phyloP scores from a whole-genome alignment of 306 rosid species.

The Pyrus betulifolia region DNA sequence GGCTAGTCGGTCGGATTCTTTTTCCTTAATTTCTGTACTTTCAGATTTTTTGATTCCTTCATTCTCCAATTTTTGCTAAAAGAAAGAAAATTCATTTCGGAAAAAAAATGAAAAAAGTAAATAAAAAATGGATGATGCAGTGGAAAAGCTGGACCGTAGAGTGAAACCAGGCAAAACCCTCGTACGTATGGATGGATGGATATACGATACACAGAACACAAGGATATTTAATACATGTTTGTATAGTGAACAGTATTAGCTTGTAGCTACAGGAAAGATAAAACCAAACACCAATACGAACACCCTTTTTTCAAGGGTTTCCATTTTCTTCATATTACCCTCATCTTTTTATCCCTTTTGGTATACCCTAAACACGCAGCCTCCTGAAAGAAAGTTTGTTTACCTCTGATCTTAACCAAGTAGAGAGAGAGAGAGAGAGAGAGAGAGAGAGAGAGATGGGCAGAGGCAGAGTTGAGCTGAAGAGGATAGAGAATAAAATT shows the following conservation, averaged over 20 bases:
- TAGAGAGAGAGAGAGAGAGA: slow-evolving; percentile 12
- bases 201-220: not conserved
- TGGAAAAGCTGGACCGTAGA: slow-evolving; percentile 4
- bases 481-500: slow-evolving; percentile 93
- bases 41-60: not conserved
- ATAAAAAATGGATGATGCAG: not conserved
- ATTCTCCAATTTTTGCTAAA: not conserved
- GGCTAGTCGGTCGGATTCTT: not conserved
- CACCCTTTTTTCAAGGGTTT: slow-evolving; percentile 22
- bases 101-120: not conserved
- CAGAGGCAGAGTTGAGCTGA: slow-evolving; percentile 80
- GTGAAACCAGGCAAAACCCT: slow-evolving; percentile 1
- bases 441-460: slow-evolving; percentile 41
- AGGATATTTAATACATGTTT: not conserved
- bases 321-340: slow-evolving; percentile 21
- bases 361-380: slow-evolving; percentile 32
- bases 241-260: not conserved
- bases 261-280: not conserved
- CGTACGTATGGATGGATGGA: not conserved
- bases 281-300: slow-evolving; percentile 8
- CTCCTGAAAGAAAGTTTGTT: slow-evolving; percentile 35
- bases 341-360: slow-evolving; percentile 47
- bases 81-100: too few species aligned
- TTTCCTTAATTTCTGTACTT: not conserved
- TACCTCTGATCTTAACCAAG: slow-evolving; percentile 42